Percentiles rank a stretch among this genome's conserved stretches.
Evolutionary conservation across 345 rosid genomes (phyloP).

Genomic region (Clausena lansium): DNA sequence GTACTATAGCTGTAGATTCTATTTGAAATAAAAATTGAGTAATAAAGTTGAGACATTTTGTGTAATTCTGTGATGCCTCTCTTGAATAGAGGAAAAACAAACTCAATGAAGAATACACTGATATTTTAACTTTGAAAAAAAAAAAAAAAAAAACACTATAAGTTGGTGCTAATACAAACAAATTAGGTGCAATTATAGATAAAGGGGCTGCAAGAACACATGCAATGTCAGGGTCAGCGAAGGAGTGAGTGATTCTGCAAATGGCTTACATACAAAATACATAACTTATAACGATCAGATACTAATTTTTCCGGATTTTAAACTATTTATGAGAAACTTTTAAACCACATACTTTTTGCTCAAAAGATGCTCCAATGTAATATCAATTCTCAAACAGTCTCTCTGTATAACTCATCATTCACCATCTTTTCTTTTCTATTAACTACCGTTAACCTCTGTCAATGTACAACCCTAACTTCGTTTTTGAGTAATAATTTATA

Average conservation of each 20-base stretch:
- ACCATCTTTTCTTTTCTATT: too few species aligned
- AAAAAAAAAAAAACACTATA: neutral
- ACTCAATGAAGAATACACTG: too few species aligned
- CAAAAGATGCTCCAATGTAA: neutral
- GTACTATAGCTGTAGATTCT: neutral
- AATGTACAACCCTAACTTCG: too few species aligned
- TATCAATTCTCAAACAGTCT: neutral
- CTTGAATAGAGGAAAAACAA: neutral
- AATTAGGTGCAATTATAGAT: neutral
- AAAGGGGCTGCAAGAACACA: constrained; percentile 23
- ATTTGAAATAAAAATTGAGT: neutral
- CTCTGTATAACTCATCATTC: neutral
- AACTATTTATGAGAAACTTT: neutral
- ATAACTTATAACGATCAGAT: neutral
- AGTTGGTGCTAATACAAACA: constrained; percentile 5
- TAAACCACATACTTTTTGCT: neutral
- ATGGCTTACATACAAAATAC: neutral
- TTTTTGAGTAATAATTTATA: too few species aligned
- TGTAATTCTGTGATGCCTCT: neutral
- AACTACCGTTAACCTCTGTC: neutral
- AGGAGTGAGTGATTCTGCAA: constrained; percentile 9
- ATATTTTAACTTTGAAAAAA: too few species aligned
- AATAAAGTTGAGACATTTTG: neutral
- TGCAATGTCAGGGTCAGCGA: constrained; percentile 24
- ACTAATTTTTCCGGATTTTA: neutral